Evolutionary conservation across 495 filamentous ascomycete species (phyloP).

Genomic region (Penicillium goetzii): DNA sequence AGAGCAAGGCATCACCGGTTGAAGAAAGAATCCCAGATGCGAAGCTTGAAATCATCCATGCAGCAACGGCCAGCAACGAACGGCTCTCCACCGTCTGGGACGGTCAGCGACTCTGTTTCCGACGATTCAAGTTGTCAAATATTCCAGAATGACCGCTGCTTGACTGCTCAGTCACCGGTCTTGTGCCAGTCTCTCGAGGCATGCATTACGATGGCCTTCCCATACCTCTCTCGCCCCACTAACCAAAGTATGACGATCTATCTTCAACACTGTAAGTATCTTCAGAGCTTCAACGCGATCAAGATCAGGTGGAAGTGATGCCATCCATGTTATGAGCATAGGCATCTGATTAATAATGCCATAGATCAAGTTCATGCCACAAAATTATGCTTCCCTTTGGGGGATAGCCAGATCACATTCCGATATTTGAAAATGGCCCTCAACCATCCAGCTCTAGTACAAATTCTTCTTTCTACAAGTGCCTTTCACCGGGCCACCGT

Average conservation of each 20-base stretch:
- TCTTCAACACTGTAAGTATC: constrained; percentile 4
- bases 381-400: constrained; percentile 9
- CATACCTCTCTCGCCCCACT: neutral
- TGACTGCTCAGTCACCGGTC: neutral
- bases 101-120: neutral
- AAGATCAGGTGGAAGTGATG: too few species aligned
- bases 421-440: constrained; percentile 2
- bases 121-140: too few species aligned
- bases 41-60: neutral
- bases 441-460: constrained; percentile 4
- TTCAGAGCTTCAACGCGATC: neutral
- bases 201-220: constrained; percentile 6
- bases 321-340: too few species aligned
- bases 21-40: constrained; percentile 3
- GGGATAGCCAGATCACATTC: constrained; percentile 2
- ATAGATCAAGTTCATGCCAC: constrained; percentile 8
- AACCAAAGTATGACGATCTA: constrained; percentile 2
- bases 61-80: neutral
- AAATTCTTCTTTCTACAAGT: constrained; percentile 5
- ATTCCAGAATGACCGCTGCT: neutral
- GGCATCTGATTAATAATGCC: neutral
- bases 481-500: constrained; percentile 6
- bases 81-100: neutral
- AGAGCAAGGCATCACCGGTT: constrained; percentile 1
- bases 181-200: constrained; percentile 9